A percentile compares a stretch with the other conserved stretches of the same genome.
Evolutionary conservation across 192 early-diverging fungal genomes (phyloP).

Genomic region (Glomus cerebriforme): DNA sequence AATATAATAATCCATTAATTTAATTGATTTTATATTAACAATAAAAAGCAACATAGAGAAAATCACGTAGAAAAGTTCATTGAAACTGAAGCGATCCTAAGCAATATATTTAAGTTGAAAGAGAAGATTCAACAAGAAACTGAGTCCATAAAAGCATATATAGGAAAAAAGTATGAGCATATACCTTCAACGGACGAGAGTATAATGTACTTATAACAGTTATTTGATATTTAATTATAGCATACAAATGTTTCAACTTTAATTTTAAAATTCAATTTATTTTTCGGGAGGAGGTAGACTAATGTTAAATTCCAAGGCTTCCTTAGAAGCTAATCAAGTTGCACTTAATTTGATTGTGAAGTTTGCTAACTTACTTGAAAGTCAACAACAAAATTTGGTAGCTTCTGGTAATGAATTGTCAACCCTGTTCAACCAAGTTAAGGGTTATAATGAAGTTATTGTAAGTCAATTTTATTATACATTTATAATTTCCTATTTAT

Average conservation of each 20-base stretch:
- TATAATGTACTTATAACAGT: conserved; percentile 7
- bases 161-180: conserved; percentile 4
- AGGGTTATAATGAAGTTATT: background rate
- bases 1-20: background rate
- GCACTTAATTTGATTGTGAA: background rate
- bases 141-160: background rate
- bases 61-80: conserved; percentile 14
- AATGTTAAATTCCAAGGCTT: conserved; percentile 18
- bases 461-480: background rate
- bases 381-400: background rate
- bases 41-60: background rate
- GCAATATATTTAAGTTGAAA: background rate
- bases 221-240: background rate
- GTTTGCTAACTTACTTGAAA: background rate
- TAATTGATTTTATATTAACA: background rate
- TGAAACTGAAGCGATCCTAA: conserved; percentile 24
- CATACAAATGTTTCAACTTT: background rate
- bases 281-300: background rate
- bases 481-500: background rate
- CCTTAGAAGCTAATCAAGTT: conserved; percentile 6
- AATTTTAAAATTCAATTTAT: no score
- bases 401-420: background rate
- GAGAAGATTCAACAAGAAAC: conserved; percentile 1
- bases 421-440: background rate
- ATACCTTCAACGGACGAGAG: background rate